phyloP scores from a whole-genome alignment of 345 rosid genomes.

The Microthlaspi erraticum region DNA sequence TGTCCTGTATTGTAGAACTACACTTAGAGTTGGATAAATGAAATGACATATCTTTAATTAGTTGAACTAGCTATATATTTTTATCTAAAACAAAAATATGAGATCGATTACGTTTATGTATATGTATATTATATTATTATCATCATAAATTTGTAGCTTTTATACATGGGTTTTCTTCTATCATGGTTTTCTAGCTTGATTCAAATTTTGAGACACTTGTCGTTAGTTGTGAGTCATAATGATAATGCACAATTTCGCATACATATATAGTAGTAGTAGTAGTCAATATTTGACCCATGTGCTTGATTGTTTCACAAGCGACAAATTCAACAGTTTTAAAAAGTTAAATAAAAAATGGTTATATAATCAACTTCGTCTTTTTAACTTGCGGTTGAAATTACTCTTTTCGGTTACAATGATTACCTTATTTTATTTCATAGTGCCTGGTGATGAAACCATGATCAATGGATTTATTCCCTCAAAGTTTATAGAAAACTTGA shows the following conservation, averaged over 20 bases:
- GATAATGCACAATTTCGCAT: constrained; percentile 27
- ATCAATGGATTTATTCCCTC: constrained; percentile 27
- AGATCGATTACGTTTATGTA: background rate
- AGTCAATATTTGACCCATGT: constrained; percentile 29
- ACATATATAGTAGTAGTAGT: constrained; percentile 12
- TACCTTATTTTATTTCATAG: constrained; percentile 42
- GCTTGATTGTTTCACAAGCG: constrained; percentile 53
- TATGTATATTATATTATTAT: constrained; percentile 2
- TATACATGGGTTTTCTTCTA: background rate
- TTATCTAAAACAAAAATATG: background rate
- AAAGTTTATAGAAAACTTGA: background rate
- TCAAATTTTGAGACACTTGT: constrained; percentile 25
- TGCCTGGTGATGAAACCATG: constrained; percentile 33
- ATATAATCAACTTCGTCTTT: constrained; percentile 35
- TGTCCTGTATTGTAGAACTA: background rate
- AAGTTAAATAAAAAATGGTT: constrained; percentile 2
- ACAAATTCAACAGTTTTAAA: constrained; percentile 33
- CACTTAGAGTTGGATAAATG: background rate
- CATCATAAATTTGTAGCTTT: constrained; percentile 13
- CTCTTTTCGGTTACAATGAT: constrained; percentile 73
- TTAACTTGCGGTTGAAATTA: constrained; percentile 54
- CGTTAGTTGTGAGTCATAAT: constrained; percentile 27
- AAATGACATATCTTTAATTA: background rate
- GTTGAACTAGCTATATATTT: background rate
- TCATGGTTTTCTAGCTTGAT: constrained; percentile 7